Evolutionary conservation across 257 asterid genomes (phyloP), one percentile per base, ranked within the genome.

Genomic region (Sherardia arvensis): DNA sequence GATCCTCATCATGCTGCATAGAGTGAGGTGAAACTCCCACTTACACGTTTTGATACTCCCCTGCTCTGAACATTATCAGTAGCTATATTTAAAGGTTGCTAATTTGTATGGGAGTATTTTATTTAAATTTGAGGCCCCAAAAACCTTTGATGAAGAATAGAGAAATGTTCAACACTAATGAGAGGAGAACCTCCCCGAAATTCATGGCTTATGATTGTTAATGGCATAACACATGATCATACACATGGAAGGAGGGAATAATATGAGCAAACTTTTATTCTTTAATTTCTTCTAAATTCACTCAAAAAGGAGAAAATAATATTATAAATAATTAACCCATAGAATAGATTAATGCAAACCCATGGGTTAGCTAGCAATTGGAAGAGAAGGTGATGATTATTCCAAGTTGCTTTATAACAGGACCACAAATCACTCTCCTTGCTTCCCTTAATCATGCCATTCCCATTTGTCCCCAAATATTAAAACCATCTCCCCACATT

Each of bases 401-500:
- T 14, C 20, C 70, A 59, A 69, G 73, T 67, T 66, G 70, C 76
- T 51, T 63, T 40, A 18, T 17, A 61, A 53, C 47, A 66, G 95
- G 94, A 79, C 95, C 97, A 81, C 91, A 76, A 62, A 61, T 62
- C 76, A 66, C 66, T 71, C 78, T 77, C 76, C 69, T 80, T 72
- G 81, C 70, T 78, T 81, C 82, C 86, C 83, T 63, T 81, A 84
- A 85, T 87, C 95, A 84, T 87, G 81, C 67, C 84, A 80, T 80
- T 73, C 70, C 81, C 77, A 61, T 64, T 70, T 66, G 43, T 72
- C 33, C 18, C 70, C 56, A 27, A 17, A 36, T 43, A 59, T 51
- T 18, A 0, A 49, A 59, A 77, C 66, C 14, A 8, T 48, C 66
- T 71, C 74, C 84, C 84, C 82, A 78, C 83, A 80, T 82, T 83